phyloP scores from a whole-genome alignment of 176 grass and related monocot genomes.

The Oryza rufipogon region DNA sequence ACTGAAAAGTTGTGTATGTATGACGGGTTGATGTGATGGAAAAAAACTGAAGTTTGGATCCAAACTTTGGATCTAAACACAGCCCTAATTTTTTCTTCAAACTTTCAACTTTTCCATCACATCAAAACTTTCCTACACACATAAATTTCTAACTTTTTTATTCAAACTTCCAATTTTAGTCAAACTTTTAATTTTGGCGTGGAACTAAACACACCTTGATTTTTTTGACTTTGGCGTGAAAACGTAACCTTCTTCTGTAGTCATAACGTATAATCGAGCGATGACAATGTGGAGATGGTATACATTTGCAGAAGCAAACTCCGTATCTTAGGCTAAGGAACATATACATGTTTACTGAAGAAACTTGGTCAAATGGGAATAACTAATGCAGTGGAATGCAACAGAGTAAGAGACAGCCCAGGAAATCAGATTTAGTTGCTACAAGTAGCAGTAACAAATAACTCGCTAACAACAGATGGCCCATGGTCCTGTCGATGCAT shows the following conservation, averaged over 20 bases:
- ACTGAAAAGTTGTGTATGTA: too few relatives aligned
- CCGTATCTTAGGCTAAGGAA: neutral
- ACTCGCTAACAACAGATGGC: neutral
- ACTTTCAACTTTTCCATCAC: too few relatives aligned
- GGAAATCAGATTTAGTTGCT: constrained; percentile 12
- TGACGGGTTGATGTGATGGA: too few relatives aligned
- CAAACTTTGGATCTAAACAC: too few relatives aligned
- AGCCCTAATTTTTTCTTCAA: too few relatives aligned
- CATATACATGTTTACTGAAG: neutral
- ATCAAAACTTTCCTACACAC: too few relatives aligned
- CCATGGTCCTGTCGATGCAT: neutral
- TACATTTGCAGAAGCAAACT: neutral
- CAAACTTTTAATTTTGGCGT: too few relatives aligned
- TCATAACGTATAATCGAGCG: neutral
- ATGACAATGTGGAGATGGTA: neutral
- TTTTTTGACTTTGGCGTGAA: neutral
- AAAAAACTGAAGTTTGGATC: too few relatives aligned
- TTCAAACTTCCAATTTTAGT: too few relatives aligned
- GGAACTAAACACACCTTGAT: neutral
- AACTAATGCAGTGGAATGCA: neutral
- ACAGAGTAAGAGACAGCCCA: neutral
- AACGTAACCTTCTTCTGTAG: neutral
- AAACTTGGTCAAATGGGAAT: neutral
- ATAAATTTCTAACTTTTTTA: too few relatives aligned
- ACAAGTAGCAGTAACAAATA: neutral